phyloP scores from a whole-genome alignment of 2,329 filamentous ascomycete genomes.

The Calycina herbarum region DNA sequence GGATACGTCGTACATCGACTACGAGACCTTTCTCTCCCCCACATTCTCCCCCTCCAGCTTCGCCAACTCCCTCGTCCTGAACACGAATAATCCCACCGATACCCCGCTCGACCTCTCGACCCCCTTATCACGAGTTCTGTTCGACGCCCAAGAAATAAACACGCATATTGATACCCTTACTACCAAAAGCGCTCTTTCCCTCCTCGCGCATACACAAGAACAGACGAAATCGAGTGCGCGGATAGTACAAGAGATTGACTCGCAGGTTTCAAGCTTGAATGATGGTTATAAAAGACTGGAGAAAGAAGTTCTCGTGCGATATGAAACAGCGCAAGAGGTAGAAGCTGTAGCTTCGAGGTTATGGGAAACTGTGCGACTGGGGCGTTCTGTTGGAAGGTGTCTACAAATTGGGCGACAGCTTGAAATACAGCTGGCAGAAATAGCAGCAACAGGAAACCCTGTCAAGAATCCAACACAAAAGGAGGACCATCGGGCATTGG shows the following conservation, averaged over 20 bases:
- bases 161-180: conserved; percentile 91
- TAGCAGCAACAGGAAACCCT: conserved; percentile 42
- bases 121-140: conserved; percentile 87
- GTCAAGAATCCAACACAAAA: conserved; percentile 39
- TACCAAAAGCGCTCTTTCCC: conserved; percentile 76
- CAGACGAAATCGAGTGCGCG: conserved; percentile 71
- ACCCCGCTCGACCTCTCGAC: conserved; percentile 90
- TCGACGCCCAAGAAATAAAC: conserved; percentile 96
- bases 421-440: conserved; percentile 79
- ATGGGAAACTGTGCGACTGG: conserved; percentile 76
- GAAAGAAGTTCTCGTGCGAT: conserved; percentile 81
- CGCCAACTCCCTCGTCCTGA: conserved; percentile 83
- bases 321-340: conserved; percentile 83
- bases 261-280: conserved; percentile 76
- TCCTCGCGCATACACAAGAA: conserved; percentile 74
- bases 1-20: conserved; percentile 89
- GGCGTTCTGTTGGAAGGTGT: conserved; percentile 73
- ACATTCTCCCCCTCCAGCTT: conserved; percentile 79
- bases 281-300: conserved; percentile 84
- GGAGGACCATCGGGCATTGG: conserved; percentile 75
- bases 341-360: conserved; percentile 74
- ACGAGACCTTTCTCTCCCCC: conserved; percentile 84
- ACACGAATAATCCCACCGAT: conserved; percentile 90
- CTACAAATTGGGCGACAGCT: conserved; percentile 82
- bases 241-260: conserved; percentile 75